Evolutionary conservation across 2,329 filamentous ascomycete species (phyloP), one percentile per base, ranked within the genome.

Genomic region (Magnaporthiopsis incrustans): DNA sequence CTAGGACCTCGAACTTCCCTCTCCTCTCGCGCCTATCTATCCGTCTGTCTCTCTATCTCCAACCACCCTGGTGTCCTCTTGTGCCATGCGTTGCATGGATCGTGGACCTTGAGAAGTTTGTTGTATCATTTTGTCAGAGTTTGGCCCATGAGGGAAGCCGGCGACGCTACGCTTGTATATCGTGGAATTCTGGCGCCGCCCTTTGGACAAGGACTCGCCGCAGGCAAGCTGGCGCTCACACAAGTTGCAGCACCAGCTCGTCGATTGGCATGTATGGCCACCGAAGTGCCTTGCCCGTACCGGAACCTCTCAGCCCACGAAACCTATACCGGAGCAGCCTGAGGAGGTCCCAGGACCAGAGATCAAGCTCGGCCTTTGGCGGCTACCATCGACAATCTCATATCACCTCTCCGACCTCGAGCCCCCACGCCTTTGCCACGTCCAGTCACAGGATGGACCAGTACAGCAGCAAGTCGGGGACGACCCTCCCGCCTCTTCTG

Each of bases 221-320:
- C 44, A n/a, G n/a, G 22, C 44, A 60, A 18, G 50, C 62, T 14
- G 64, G 66, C 70, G 73, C 76, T 79, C 70, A 79, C 74, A 67
- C 69, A 68, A 66, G 66, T 70, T 74, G 69, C 71, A 83, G 77
- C 76, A 82, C 75, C 73, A 77, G 76, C 65, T 76, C 82, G 64
- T 78, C 80, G 66, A 77, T 79, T 77, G 82, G 81, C 71, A 85
- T 86, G 82, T 81, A 84, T 79, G 77, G 77, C 75, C 82, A 81
- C 73, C 79, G 82, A 71, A 76, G 79, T 71, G 74, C 80, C 70
- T 73, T 85, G 72, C 82, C 83, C 66, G 81, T 82, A 69, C 79
- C 81, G 72, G 77, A 76, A 69, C 73, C 74, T 33, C 78, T 83
- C 69, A 81, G 74, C 70, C 73, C 79, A 64, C 80, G 83, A 75